Evolutionary conservation across 1,284 basidiomycete species (phyloP).

Genomic region (Apiotrichum veenhuisii): DNA sequence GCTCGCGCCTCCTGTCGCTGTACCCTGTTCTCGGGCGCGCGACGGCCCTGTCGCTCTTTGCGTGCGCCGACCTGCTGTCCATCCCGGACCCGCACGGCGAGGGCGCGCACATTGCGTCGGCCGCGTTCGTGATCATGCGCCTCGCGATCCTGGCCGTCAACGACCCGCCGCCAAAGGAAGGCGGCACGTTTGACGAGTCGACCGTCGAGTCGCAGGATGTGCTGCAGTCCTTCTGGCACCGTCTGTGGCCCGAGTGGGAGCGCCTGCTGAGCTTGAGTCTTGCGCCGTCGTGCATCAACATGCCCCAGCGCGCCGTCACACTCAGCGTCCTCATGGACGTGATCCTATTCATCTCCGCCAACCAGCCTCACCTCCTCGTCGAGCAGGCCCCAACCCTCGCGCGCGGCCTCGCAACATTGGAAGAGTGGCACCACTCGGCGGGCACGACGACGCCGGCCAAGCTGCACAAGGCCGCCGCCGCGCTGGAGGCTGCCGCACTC

Average conservation of each 20-base stretch:
- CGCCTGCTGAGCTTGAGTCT: conserved; percentile 30
- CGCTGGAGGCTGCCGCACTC: conserved; percentile 8
- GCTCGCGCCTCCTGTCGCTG: conserved; percentile 23
- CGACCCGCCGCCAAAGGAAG: conserved; percentile 4
- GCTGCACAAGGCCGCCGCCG: conserved; percentile 9
- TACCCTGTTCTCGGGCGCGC: conserved; percentile 37
- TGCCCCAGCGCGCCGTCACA: conserved; percentile 27
- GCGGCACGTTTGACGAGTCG: not conserved
- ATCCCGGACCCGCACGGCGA: conserved; percentile 27
- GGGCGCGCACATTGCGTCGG: conserved; percentile 32
- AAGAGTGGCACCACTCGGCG: conserved; percentile 11
- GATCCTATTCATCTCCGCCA: conserved; percentile 29
- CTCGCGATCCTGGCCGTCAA: conserved; percentile 24
- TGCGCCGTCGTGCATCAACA: conserved; percentile 29
- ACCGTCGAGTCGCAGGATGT: conserved; percentile 10
- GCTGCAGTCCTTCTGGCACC: conserved; percentile 29
- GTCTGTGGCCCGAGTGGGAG: conserved; percentile 43
- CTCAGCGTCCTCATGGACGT: conserved; percentile 37
- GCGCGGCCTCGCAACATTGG: conserved; percentile 21
- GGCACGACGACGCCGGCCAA: not conserved
- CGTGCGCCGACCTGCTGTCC: conserved; percentile 29
- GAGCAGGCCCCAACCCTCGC: conserved; percentile 21
- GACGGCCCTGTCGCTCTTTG: conserved; percentile 28
- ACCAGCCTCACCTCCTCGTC: conserved; percentile 22
- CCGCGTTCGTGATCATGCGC: conserved; percentile 28